Evolutionary conservation across 2,329 filamentous ascomycete genomes (phyloP), one percentile per base, ranked within the genome.

Genomic region (Beauveria asiatica): DNA sequence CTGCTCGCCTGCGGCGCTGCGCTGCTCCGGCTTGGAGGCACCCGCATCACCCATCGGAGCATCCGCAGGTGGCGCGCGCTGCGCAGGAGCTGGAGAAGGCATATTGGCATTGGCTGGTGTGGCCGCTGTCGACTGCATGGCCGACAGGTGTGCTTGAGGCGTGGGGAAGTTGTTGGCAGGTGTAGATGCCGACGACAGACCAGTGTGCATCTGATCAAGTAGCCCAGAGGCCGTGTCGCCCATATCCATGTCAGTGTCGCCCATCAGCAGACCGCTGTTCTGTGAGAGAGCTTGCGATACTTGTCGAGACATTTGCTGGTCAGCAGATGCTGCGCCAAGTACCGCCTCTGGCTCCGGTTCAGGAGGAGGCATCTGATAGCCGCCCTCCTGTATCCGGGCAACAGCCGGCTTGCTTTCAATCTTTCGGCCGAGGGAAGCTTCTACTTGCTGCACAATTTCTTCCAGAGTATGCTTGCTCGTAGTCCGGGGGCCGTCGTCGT

Each of bases 331-430:
- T 13, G 63, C 67, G 5, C 62, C 62, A 25, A 64, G 63, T 16
- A 65, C 64, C 1, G 67, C 65, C n/a, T 67, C 68, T 16, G 72
- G 68, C 44, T 68, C 67, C 5, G 72, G 77, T 64, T 80, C 76
- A 3, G 81, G 78, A 5, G 74, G 75, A 7, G 79, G 81, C 63
- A 90, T 84, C 72, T 91, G 83, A 63, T 81, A 85, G 2, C 91
- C 91, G 53, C 91, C 92, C 67, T 89, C 88, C 68, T 94, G 85
- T 48, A 95, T 80, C 50, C 90, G 86, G 42, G 83, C 80, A 8
- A 93, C 80, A 25, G 83, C 80, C 54, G 85, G 82, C 57, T 89
- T 83, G 27, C 81, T 77, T 42, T 82, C 80, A 48, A 90, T 83
- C 64, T 83, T 85, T 59, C 85, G 85, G 19, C 85, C 86, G n/a